Percentiles rank a stretch among this genome's conserved stretches.
Conservation (phyloP, 2,329 filamentous ascomycete genomes). For the Fusarium metavorans region DNA sequence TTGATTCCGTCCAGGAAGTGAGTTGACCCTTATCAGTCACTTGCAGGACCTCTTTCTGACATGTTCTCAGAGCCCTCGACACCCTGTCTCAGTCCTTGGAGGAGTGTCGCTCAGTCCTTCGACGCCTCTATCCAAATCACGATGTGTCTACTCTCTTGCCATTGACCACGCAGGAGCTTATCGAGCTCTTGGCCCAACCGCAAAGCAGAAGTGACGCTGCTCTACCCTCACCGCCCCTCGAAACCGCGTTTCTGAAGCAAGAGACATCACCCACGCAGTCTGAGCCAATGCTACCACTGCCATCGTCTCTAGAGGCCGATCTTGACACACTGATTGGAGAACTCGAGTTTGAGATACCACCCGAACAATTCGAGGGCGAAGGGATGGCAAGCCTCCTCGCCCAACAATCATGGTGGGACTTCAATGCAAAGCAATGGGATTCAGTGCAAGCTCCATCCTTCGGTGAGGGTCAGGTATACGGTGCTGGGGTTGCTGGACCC, state of each 20-base stretch:
- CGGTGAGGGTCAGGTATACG: slow-evolving; percentile 23
- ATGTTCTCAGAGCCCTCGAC: slow-evolving; percentile 64
- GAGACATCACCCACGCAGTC: slow-evolving; percentile 56
- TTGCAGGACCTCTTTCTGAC: slow-evolving; percentile 30
- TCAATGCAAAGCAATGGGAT: slow-evolving; percentile 30
- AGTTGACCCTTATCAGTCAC: slow-evolving; percentile 44
- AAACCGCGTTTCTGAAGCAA: slow-evolving; percentile 60
- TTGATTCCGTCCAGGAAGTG: slow-evolving; percentile 84
- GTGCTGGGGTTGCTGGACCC: slow-evolving; percentile 15
- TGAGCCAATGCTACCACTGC: slow-evolving; percentile 31
- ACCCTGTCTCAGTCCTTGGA: slow-evolving; percentile 74
- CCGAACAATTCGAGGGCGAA: slow-evolving; percentile 27
- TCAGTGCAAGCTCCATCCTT: slow-evolving; percentile 27
- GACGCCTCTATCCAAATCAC: slow-evolving; percentile 69
- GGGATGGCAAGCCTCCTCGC: slow-evolving; percentile 21
- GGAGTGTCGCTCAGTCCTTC: slow-evolving; percentile 62
- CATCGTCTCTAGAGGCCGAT: slow-evolving; percentile 37
- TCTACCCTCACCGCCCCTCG: slow-evolving; percentile 66
- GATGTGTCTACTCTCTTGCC: slow-evolving; percentile 64
- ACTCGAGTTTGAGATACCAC: slow-evolving; percentile 32
- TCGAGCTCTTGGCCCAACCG: slow-evolving; percentile 66
- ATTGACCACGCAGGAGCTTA: slow-evolving; percentile 70
- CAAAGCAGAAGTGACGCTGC: slow-evolving; percentile 55
- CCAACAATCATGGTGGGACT: slow-evolving; percentile 35
- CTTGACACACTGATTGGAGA: slow-evolving; percentile 37